Conservation (phyloP, 305 asterid species). For the Withania somnifera region DNA sequence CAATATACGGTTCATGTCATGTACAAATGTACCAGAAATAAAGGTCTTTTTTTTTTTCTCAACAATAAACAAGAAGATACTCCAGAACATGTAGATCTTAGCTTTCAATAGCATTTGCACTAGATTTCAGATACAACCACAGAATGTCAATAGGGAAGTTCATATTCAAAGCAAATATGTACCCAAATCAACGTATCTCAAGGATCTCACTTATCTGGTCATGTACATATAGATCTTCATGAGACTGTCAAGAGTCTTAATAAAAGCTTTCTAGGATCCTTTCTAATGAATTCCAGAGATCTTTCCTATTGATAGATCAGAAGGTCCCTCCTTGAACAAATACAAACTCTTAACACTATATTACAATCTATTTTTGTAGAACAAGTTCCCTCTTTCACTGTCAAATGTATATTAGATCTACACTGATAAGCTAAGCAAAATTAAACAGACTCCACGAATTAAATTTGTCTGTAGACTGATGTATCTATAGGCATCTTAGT, state of each 20-base stretch:
- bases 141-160: background rate
- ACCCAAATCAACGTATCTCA: background rate
- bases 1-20: background rate
- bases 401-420: background rate
- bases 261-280: background rate
- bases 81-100: background rate
- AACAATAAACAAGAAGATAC: background rate
- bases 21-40: background rate
- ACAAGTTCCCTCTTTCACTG: background rate
- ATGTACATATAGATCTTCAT: background rate
- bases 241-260: background rate
- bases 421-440: background rate
- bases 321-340: background rate
- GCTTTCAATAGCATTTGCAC: background rate
- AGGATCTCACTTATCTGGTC: background rate
- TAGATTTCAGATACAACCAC: background rate
- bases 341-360: background rate
- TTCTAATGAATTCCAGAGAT: background rate
- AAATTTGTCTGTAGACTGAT: background rate
- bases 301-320: background rate
- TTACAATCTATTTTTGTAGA: background rate
- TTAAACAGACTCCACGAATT: background rate
- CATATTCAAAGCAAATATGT: background rate
- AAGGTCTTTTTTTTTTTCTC: background rate
- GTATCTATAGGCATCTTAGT: background rate